Evolutionary conservation across 345 rosid genomes (phyloP).

Genomic region (Garcia nutans): DNA sequence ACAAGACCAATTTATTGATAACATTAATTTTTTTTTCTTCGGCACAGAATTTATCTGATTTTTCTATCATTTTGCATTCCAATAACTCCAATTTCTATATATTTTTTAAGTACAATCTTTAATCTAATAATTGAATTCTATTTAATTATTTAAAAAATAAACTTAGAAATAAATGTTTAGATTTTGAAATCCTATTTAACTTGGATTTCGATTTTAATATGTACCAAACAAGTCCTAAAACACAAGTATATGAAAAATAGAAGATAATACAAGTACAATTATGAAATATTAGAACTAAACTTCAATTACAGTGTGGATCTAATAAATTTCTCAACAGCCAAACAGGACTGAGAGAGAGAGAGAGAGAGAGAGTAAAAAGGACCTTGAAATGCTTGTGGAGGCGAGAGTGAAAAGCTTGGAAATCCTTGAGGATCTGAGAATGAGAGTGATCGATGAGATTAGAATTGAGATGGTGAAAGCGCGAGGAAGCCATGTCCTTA

Average conservation of each 20-base stretch:
- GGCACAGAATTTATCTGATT: no score
- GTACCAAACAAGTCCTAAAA: no score
- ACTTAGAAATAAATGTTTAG: no score
- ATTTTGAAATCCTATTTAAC: no score
- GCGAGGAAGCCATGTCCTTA: constrained; percentile 38
- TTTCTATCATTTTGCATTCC: no score
- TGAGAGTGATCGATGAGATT: constrained; percentile 46
- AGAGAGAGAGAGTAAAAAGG: neutral
- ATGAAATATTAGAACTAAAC: neutral
- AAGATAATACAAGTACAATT: neutral
- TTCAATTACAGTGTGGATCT: neutral
- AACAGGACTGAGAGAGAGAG: neutral
- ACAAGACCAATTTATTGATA: neutral
- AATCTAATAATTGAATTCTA: no score
- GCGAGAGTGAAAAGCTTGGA: constrained; percentile 51
- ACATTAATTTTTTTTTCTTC: no score
- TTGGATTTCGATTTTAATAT: no score
- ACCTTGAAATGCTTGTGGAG: constrained; percentile 61
- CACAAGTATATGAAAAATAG: neutral
- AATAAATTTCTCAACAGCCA: neutral
- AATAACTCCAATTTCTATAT: no score
- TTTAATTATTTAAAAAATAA: no score
- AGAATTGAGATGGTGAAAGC: constrained; percentile 43
- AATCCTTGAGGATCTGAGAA: constrained; percentile 49
- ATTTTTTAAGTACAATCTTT: no score